Conservation (phyloP, 2,329 filamentous ascomycete species). For the Botrytis elliptica region DNA sequence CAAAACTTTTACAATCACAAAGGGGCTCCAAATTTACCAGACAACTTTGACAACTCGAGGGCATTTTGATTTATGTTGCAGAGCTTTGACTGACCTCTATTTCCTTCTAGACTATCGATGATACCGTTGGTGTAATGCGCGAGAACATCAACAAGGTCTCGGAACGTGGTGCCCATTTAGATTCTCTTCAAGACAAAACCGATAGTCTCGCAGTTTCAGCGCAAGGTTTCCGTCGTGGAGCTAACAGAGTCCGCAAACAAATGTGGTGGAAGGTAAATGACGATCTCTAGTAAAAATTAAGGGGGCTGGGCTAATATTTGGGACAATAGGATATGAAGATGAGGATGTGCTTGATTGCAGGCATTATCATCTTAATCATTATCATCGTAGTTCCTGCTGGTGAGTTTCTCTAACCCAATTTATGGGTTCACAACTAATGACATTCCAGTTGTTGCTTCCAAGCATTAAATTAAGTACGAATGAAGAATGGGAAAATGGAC, state of each 20-base stretch:
- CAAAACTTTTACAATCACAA: not conserved
- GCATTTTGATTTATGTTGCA: slow-evolving; percentile 6
- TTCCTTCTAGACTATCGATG: slow-evolving; percentile 81
- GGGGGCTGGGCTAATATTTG: not conserved
- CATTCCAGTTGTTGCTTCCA: slow-evolving; percentile 45
- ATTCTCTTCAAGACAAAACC: slow-evolving; percentile 89
- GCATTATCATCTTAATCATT: slow-evolving; percentile 85
- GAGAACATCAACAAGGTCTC: slow-evolving; percentile 97
- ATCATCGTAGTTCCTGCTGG: slow-evolving; percentile 93
- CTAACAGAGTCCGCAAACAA: slow-evolving; percentile 92
- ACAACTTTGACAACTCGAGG: slow-evolving; percentile 1
- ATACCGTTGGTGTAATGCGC: slow-evolving; percentile 91
- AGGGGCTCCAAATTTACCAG: not conserved
- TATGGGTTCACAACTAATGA: slow-evolving; percentile 32
- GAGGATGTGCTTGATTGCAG: slow-evolving; percentile 91
- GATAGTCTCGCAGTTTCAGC: slow-evolving; percentile 91
- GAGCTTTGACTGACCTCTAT: slow-evolving; percentile 28
- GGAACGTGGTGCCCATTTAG: slow-evolving; percentile 84
- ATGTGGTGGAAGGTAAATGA: slow-evolving; percentile 62
- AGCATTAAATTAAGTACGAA: slow-evolving; percentile 33
- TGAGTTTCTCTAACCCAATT: slow-evolving; percentile 48
- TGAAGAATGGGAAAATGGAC: not conserved
- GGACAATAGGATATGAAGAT: slow-evolving; percentile 65
- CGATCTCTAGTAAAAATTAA: not conserved
- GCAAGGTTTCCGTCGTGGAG: slow-evolving; percentile 92